phyloP scores from a whole-genome alignment of 176 grass and related monocot genomes.

The Phoenix dactylifera region DNA sequence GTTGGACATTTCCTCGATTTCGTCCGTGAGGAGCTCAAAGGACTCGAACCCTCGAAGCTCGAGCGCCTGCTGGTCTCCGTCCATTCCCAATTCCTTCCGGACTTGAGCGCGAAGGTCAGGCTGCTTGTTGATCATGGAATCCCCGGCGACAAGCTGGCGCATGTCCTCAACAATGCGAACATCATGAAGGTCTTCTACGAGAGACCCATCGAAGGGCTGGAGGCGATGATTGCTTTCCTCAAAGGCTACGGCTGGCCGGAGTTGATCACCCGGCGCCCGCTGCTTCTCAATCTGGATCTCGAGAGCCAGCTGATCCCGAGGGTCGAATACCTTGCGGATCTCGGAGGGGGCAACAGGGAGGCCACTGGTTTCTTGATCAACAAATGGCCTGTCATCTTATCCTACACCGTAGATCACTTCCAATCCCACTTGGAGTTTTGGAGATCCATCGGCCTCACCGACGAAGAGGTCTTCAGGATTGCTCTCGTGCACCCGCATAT shows the following conservation, averaged over 20 bases:
- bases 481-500: constrained; percentile 16
- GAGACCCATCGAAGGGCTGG: constrained; percentile 8
- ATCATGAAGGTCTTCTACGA: constrained; percentile 15
- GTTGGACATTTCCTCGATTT: constrained; percentile 17
- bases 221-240: constrained; percentile 15
- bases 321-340: constrained; percentile 9
- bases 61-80: constrained; percentile 3
- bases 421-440: constrained; percentile 16
- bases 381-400: constrained; percentile 18
- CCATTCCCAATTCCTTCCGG: neutral
- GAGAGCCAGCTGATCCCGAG: constrained; percentile 14
- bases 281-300: constrained; percentile 14
- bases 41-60: constrained; percentile 9
- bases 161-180: constrained; percentile 14
- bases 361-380: constrained; percentile 5
- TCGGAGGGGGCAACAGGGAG: neutral
- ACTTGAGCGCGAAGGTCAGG: constrained; percentile 1
- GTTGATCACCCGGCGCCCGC: constrained; percentile 2
- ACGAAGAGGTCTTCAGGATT: constrained; percentile 19
- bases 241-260: constrained; percentile 10
- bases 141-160: constrained; percentile 1
- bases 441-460: constrained; percentile 13
- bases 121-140: constrained; percentile 12
- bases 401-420: constrained; percentile 15
- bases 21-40: neutral